phyloP scores from a whole-genome alignment of 768 basidiomycete species.

The Floccularia luteovirens region DNA sequence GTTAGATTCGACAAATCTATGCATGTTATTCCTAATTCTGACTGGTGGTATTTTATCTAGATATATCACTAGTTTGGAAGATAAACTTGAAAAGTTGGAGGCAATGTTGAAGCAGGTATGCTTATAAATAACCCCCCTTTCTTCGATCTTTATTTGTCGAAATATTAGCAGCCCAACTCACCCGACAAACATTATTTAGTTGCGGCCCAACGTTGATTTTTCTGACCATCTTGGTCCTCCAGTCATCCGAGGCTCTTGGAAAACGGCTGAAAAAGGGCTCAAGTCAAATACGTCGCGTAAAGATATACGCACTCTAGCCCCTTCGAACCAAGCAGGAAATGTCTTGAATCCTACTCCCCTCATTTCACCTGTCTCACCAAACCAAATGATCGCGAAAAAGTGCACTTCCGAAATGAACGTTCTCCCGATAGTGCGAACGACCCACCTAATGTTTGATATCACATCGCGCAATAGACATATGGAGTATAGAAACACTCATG shows the following conservation, averaged over 20 bases:
- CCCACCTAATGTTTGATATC: slow-evolving; percentile 21
- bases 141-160: not conserved
- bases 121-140: slow-evolving; percentile 3
- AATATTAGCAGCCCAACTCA: slow-evolving; percentile 1
- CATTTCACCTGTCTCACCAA: slow-evolving; percentile 8
- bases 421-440: slow-evolving; percentile 13
- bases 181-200: no score
- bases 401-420: slow-evolving; percentile 1
- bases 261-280: slow-evolving; percentile 10
- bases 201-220: slow-evolving; percentile 57
- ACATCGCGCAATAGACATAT: slow-evolving; percentile 11
- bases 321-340: no score
- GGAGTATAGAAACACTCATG: slow-evolving; percentile 3
- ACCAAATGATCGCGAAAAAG: slow-evolving; percentile 2
- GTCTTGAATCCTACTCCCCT: slow-evolving; percentile 6
- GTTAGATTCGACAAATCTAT: slow-evolving; percentile 27
- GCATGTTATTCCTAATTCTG: not conserved
- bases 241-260: slow-evolving; percentile 63
- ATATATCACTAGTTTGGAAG: slow-evolving; percentile 53
- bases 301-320: not conserved
- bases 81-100: slow-evolving; percentile 50
- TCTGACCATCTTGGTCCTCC: slow-evolving; percentile 55
- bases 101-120: slow-evolving; percentile 43
- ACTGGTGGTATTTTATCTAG: slow-evolving; percentile 20
- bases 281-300: not conserved